Evolutionary conservation across 2,329 filamentous ascomycete species (phyloP).

Genomic region (Endothia cerciana): DNA sequence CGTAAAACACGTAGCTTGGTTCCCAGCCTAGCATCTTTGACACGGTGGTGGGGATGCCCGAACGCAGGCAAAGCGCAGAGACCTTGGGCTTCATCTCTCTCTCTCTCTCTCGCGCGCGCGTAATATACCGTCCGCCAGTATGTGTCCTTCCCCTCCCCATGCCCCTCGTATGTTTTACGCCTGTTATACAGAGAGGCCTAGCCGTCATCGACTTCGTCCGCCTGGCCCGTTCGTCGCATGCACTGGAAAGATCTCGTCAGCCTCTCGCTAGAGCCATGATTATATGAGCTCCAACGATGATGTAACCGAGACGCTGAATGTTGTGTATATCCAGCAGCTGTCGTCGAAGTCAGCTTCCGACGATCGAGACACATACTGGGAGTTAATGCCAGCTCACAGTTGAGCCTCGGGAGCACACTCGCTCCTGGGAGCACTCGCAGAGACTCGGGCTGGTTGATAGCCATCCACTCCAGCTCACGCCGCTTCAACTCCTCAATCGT

Average conservation of each 20-base stretch:
- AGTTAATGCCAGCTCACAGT: not conserved
- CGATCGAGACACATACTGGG: not conserved
- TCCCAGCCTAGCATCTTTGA: no score
- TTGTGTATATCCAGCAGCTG: not conserved
- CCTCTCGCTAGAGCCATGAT: not conserved
- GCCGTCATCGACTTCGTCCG: not conserved
- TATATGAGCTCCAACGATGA: not conserved
- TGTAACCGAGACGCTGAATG: not conserved
- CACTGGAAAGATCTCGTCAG: not conserved
- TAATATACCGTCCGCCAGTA: no score
- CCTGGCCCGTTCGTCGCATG: not conserved
- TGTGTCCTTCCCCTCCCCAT: no score
- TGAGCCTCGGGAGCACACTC: not conserved
- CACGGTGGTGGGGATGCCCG: no score
- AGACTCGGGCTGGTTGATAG: not conserved
- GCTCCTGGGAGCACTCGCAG: not conserved
- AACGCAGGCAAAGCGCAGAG: no score
- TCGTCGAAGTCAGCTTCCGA: not conserved
- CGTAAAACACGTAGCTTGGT: no score
- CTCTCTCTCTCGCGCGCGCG: no score
- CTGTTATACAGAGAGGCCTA: not conserved
- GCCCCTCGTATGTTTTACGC: not conserved
- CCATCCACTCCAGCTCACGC: not conserved
- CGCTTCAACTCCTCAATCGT: not conserved
- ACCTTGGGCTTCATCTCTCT: no score